phyloP scores from a whole-genome alignment of 257 asterid genomes.

The Fraxinus anomala region DNA sequence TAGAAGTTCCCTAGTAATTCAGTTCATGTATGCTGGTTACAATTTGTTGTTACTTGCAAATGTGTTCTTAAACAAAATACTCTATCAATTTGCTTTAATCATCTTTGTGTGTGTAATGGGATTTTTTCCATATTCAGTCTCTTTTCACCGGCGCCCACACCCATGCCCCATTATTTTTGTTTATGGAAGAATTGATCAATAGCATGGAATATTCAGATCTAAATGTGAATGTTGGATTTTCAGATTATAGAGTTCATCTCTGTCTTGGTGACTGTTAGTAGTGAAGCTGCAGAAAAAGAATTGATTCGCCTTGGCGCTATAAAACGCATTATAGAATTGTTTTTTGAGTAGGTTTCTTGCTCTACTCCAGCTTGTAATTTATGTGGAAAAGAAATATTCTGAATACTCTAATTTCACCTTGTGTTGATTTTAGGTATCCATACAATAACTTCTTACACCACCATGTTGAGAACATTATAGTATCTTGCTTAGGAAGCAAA shows the following conservation, averaged over 20 bases:
- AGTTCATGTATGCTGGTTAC: background rate
- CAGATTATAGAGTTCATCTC: conserved; percentile 93
- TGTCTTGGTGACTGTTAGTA: conserved; percentile 70
- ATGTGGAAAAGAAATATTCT: conserved; percentile 23
- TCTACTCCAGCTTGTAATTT: conserved; percentile 18
- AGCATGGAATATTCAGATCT: conserved; percentile 26
- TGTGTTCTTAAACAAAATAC: background rate
- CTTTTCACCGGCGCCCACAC: background rate
- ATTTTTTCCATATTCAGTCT: background rate
- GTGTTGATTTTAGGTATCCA: conserved; percentile 45
- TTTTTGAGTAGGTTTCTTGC: conserved; percentile 16
- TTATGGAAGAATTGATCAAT: conserved; percentile 1
- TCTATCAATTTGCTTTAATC: background rate
- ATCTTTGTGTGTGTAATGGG: background rate
- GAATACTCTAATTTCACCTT: background rate
- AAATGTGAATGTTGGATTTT: conserved; percentile 30
- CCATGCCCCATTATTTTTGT: background rate
- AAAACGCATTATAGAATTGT: conserved; percentile 59
- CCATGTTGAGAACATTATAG: conserved; percentile 64
- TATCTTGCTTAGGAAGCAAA: conserved; percentile 77
- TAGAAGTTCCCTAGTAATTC: background rate
- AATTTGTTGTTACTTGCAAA: background rate
- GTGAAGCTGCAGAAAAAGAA: conserved; percentile 83
- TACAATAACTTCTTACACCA: conserved; percentile 48
- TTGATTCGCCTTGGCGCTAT: conserved; percentile 71